Conservation (phyloP, 2,329 filamentous ascomycete genomes). For the Chaetomium globosum region DNA sequence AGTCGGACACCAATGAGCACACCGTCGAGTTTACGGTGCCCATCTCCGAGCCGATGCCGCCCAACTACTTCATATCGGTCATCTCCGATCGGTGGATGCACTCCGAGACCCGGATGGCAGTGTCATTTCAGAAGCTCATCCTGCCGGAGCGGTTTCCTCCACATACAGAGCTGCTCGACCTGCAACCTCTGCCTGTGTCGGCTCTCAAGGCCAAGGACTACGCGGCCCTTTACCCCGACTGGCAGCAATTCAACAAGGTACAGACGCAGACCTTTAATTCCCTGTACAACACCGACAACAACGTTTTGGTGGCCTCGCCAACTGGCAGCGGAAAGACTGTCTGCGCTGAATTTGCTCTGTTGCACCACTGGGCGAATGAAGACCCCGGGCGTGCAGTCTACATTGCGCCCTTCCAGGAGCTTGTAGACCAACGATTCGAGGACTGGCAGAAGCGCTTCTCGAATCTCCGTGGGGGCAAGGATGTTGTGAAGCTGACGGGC, state of each 20-base stretch:
- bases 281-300: constrained; percentile 86
- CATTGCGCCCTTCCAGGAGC: constrained; percentile 90
- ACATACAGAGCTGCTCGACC: constrained; percentile 86
- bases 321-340: constrained; percentile 96
- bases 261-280: constrained; percentile 98
- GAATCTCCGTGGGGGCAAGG: constrained; percentile 76
- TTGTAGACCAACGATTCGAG: constrained; percentile 77
- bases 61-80: constrained; percentile 96
- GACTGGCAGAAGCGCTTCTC: constrained; percentile 83
- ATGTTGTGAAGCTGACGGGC: constrained; percentile 88
- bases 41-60: constrained; percentile 96
- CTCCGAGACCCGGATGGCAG: constrained; percentile 87
- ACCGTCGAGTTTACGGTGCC: constrained; percentile 94
- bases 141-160: constrained; percentile 94
- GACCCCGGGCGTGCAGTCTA: constrained; percentile 83
- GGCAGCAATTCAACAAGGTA: constrained; percentile 92
- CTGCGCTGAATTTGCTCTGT: constrained; percentile 89
- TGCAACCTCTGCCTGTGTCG: constrained; percentile 86
- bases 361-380: constrained; percentile 80
- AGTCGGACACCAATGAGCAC: constrained; percentile 86
- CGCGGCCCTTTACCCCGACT: constrained; percentile 76
- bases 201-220: constrained; percentile 87
- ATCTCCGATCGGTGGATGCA: constrained; percentile 98
- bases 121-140: constrained; percentile 93
- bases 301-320: constrained; percentile 89